These are phyloP conservation scores for Achlya hypogyna DNA, from an alignment of 352 stramenopile species.

Conservation along the genomic window DNA sequence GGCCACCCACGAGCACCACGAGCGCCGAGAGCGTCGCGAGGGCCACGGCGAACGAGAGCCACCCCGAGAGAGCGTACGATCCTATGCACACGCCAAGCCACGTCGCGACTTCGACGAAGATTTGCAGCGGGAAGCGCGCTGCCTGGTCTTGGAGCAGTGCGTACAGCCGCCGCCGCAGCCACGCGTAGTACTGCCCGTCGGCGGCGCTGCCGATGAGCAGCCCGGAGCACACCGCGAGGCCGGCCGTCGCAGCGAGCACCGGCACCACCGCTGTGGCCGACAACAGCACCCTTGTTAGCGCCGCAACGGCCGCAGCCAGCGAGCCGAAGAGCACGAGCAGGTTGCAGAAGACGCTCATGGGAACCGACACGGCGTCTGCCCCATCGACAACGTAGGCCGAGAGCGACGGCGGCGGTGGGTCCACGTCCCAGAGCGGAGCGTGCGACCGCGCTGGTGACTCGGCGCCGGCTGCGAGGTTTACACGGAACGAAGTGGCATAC, in stretches of 20 bases:
- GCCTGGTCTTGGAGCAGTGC: not conserved
- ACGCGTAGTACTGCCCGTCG: not conserved
- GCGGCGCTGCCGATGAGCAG: not conserved
- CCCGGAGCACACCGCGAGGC: constrained; percentile 28
- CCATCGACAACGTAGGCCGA: not conserved
- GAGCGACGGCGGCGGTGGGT: not conserved
- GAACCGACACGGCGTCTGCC: not conserved
- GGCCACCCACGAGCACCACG: constrained; percentile 60
- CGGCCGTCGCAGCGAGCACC: constrained; percentile 20
- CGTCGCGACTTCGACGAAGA: constrained; percentile 59
- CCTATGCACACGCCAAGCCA: constrained; percentile 68
- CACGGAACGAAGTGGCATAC: not conserved
- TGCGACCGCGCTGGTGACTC: not conserved
- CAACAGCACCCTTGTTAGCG: not conserved
- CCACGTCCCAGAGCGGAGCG: not conserved
- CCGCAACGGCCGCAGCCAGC: not conserved
- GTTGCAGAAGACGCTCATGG: not conserved
- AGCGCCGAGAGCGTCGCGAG: constrained; percentile 63
- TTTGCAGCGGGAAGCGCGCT: constrained; percentile 56
- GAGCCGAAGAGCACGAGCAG: not conserved
- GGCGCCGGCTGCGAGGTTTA: not conserved
- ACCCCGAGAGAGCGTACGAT: constrained; percentile 61
- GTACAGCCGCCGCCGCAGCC: not conserved
- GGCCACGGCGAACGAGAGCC: constrained; percentile 60
- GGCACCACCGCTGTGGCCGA: no score